A percentile compares a stretch with the other conserved stretches of the same genome.
Conservation (phyloP, 148 eudicot species). For the Simmondsia chinensis region DNA sequence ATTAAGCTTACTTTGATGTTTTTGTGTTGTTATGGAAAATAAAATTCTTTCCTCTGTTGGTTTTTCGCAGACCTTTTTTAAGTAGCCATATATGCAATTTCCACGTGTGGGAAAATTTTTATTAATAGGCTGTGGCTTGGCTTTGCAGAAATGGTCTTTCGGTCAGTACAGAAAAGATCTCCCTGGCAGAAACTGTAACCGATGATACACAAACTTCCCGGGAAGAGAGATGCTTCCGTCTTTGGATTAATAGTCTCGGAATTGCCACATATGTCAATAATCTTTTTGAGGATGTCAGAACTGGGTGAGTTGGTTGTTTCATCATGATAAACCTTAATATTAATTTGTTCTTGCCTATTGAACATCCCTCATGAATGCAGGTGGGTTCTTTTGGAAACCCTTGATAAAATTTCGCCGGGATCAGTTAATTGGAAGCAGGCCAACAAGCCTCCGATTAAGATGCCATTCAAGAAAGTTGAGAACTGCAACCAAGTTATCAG, state of each 20-base stretch:
- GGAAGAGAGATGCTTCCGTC: conserved; percentile 93
- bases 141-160: conserved; percentile 84
- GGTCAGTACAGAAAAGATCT: conserved; percentile 51
- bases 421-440: conserved; percentile 78
- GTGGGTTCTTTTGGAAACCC: conserved; percentile 70
- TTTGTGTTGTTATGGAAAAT: too few species aligned
- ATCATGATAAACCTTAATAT: too few species aligned
- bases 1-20: too few species aligned
- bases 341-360: too few species aligned
- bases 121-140: conserved; percentile 6
- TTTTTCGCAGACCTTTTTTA: background rate
- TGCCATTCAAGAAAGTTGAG: conserved; percentile 80
- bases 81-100: background rate
- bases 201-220: conserved; percentile 91
- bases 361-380: too few species aligned
- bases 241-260: conserved; percentile 98
- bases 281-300: conserved; percentile 92
- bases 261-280: conserved; percentile 68
- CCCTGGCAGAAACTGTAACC: conserved; percentile 96
- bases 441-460: conserved; percentile 73
- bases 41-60: background rate
- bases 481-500: conserved; percentile 78
- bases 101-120: background rate
- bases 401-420: conserved; percentile 66
- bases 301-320: conserved; percentile 64